Evolutionary conservation across 495 filamentous ascomycete species (phyloP).

Genomic region (Podospora appendiculata): DNA sequence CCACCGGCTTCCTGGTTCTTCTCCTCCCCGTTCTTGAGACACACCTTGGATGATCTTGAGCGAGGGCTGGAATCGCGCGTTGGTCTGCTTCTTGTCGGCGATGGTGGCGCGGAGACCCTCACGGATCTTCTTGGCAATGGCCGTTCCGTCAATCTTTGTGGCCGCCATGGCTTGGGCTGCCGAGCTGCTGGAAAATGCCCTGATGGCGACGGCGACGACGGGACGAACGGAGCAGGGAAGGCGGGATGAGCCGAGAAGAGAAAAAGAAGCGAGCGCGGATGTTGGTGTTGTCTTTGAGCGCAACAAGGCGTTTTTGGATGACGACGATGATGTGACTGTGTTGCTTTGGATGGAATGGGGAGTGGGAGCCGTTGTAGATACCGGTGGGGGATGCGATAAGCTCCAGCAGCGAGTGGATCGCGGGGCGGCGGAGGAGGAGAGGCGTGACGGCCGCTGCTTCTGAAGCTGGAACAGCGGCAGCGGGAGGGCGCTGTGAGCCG

Average conservation of each 20-base stretch:
- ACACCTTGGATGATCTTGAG: constrained; percentile 89
- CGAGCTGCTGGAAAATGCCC: constrained; percentile 35
- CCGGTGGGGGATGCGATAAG: background rate
- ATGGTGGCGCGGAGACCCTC: constrained; percentile 72
- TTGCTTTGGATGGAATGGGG: background rate
- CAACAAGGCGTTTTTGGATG: too few species aligned
- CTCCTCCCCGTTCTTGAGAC: background rate
- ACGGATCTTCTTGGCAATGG: constrained; percentile 84
- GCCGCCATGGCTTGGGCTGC: constrained; percentile 60
- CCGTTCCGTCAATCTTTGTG: constrained; percentile 89
- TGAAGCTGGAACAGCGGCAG: too few species aligned
- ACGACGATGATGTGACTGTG: background rate
- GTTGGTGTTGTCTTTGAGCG: too few species aligned
- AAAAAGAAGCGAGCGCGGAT: too few species aligned
- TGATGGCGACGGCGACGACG: constrained; percentile 1
- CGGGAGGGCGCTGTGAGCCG: background rate
- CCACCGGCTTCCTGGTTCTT: background rate
- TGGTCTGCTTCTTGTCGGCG: constrained; percentile 65
- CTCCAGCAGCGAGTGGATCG: background rate
- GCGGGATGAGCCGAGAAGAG: too few species aligned
- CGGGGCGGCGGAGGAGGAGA: background rate
- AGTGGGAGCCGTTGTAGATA: background rate
- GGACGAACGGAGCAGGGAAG: too few species aligned
- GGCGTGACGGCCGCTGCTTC: background rate
- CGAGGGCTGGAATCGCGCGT: constrained; percentile 79